Conservation (phyloP, 2,329 filamentous ascomycete species). For the Colletotrichum theobromicola region DNA sequence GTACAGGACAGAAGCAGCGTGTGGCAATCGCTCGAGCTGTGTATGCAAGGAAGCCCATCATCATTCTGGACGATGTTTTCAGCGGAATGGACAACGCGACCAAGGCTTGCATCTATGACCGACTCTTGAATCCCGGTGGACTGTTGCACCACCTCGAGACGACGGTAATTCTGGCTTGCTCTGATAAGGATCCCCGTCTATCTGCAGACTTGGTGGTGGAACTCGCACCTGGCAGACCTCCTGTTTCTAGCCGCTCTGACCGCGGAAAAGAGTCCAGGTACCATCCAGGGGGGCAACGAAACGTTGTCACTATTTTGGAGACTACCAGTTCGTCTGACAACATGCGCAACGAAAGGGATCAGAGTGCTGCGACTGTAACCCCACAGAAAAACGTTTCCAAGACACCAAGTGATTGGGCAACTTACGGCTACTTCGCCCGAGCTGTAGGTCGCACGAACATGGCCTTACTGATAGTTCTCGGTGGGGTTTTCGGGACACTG, state of each 20-base stretch:
- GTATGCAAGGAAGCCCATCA: slow-evolving; percentile 29
- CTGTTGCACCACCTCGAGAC: neutral
- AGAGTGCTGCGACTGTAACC: fast-evolving
- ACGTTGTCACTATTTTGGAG: fast-evolving
- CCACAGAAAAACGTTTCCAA: neutral
- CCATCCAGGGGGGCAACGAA: neutral
- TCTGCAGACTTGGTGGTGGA: neutral
- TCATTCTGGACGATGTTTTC: slow-evolving; percentile 39
- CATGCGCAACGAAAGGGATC: neutral
- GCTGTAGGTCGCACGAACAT: slow-evolving; percentile 32
- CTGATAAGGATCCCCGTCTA: neutral
- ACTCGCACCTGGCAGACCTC: neutral
- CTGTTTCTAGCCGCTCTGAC: neutral
- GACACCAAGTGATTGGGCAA: neutral
- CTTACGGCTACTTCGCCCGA: slow-evolving; percentile 28
- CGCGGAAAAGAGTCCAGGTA: fast-evolving
- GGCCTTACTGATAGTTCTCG: slow-evolving; percentile 21
- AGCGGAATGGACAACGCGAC: slow-evolving; percentile 37
- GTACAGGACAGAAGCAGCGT: slow-evolving; percentile 39
- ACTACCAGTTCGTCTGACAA: neutral
- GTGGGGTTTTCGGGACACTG: slow-evolving; percentile 23
- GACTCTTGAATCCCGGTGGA: slow-evolving; percentile 30
- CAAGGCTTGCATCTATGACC: slow-evolving; percentile 31
- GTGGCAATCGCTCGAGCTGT: slow-evolving; percentile 34
- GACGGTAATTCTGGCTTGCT: neutral